Evolutionary conservation across 2,329 filamentous ascomycete genomes (phyloP), one percentile per base, ranked within the genome.

Genomic region (Periconia digitata): DNA sequence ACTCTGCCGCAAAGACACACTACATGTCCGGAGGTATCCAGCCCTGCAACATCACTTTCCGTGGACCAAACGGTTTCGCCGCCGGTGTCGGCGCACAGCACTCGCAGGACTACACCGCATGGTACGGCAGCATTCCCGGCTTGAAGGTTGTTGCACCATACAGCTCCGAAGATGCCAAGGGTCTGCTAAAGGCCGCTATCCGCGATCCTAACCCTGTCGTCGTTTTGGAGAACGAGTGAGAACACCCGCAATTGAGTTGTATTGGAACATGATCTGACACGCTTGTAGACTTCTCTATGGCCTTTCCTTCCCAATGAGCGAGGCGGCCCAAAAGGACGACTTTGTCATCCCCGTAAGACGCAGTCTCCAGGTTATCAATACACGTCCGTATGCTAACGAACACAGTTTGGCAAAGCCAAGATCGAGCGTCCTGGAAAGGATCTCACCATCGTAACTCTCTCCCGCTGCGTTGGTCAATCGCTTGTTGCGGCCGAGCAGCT

Each of bases 1-100:
- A 99, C 85, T 97, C 92, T 42, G 94, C 82, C 64, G 94, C 91
- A 71, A 99, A 99, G 84, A 99, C 94, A 49, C 92, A 99, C 71
- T 99, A 99, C 83, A 99, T 99, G 94, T 97, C 94, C 58, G 94
- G 94, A 67, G 94, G 94, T 75, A 97, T 96, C 75, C 94, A 99
- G 79, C 94, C 94, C 66, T 99, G 94, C 80, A 97, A 97, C 81
- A 92, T 99, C 77, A 97, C 94, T 64, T 99, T 99, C 87, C 92
- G 94, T 73, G 94, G 94, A 46, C 94, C 94, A 76, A 99, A 99
- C 79, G 94, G 94, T 68, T 99, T 99, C 75, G 94, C 94, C 54
- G 72, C 92, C 53, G 94, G 94, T 83, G 94, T 99, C 66, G 94
- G 79, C 58, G 94, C 94, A 52, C 94, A 99, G 82, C 94, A 99